Evolutionary conservation across 768 basidiomycete genomes (phyloP).

Genomic region (Lactarius sanguifluus): DNA sequence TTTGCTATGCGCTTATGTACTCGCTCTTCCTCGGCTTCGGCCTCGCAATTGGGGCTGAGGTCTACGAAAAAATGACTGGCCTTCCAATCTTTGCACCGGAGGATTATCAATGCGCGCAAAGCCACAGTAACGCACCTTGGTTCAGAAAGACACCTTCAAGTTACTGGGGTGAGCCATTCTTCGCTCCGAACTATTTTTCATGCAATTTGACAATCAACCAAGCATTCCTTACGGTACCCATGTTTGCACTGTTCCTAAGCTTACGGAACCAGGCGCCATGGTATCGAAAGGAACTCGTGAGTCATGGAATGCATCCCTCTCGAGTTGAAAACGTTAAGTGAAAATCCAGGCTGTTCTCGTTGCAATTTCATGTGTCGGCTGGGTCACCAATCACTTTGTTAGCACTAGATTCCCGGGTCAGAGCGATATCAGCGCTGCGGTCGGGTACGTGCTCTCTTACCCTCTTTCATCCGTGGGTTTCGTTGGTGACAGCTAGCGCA

Average conservation of each 20-base stretch:
- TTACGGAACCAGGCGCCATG: conserved; percentile 63
- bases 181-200: neutral
- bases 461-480: conserved; percentile 11
- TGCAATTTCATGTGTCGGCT: conserved; percentile 64
- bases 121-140: conserved; percentile 68
- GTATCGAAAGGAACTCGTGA: conserved; percentile 55
- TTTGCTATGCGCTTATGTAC: conserved; percentile 79
- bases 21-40: conserved; percentile 81
- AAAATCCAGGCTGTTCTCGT: conserved; percentile 48
- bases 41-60: conserved; percentile 72
- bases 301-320: conserved; percentile 28
- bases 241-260: conserved; percentile 65
- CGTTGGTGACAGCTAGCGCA: neutral
- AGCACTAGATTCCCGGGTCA: conserved; percentile 60
- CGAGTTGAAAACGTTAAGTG: neutral
- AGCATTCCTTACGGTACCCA: conserved; percentile 70
- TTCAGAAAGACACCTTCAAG: conserved; percentile 66
- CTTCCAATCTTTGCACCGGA: conserved; percentile 45
- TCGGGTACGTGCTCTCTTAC: conserved; percentile 47
- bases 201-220: conserved; percentile 29
- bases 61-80: conserved; percentile 59
- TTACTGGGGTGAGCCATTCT: conserved; percentile 58
- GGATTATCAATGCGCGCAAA: conserved; percentile 59
- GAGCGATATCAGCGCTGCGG: conserved; percentile 74
- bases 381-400: conserved; percentile 77